A percentile compares a stretch with the other conserved stretches of the same genome.
Conservation (phyloP, 2,329 filamentous ascomycete genomes). For the Ascochyta clinopodiicola region DNA sequence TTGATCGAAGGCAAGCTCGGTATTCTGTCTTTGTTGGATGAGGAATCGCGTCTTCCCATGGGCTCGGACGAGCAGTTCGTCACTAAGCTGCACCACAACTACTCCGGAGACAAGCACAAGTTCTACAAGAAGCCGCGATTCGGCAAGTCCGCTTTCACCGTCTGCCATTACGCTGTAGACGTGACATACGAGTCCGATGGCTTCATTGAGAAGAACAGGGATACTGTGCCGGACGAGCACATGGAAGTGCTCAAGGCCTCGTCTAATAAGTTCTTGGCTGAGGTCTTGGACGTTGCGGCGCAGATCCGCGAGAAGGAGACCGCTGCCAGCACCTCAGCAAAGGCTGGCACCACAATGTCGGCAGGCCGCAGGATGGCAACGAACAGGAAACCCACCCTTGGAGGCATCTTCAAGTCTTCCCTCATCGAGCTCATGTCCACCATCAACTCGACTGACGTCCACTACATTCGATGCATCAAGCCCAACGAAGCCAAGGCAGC, state of each 20-base stretch:
- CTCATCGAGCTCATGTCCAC: slow-evolving; percentile 98
- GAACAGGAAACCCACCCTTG: slow-evolving; percentile 94
- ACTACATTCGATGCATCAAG: slow-evolving; percentile 99
- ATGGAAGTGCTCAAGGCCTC: slow-evolving; percentile 89
- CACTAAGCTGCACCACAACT: slow-evolving; percentile 94
- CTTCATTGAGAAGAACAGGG: slow-evolving; percentile 99
- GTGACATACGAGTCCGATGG: slow-evolving; percentile 99
- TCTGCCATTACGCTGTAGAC: slow-evolving; percentile 97
- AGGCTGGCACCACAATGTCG: slow-evolving; percentile 66
- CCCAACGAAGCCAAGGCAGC: slow-evolving; percentile 96
- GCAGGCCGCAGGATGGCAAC: slow-evolving; percentile 86
- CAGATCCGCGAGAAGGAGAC: slow-evolving; percentile 89
- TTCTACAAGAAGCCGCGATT: slow-evolving; percentile 99
- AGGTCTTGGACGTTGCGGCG: slow-evolving; percentile 84
- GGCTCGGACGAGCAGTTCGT: slow-evolving; percentile 97
- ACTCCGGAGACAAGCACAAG: slow-evolving; percentile 85
- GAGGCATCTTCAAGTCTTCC: slow-evolving; percentile 98
- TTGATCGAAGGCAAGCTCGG: slow-evolving; percentile 97
- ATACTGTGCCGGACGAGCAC: slow-evolving; percentile 97
- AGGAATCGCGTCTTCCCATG: slow-evolving; percentile 96
- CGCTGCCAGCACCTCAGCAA: slow-evolving; percentile 68
- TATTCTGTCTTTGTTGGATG: slow-evolving; percentile 88
- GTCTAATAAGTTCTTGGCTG: slow-evolving; percentile 81
- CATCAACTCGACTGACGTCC: slow-evolving; percentile 96
- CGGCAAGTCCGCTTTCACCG: slow-evolving; percentile 95